These are phyloP conservation scores for Alternaria alternata DNA, from an alignment of 2,329 filamentous ascomycete genomes.

Conservation along the genomic window DNA sequence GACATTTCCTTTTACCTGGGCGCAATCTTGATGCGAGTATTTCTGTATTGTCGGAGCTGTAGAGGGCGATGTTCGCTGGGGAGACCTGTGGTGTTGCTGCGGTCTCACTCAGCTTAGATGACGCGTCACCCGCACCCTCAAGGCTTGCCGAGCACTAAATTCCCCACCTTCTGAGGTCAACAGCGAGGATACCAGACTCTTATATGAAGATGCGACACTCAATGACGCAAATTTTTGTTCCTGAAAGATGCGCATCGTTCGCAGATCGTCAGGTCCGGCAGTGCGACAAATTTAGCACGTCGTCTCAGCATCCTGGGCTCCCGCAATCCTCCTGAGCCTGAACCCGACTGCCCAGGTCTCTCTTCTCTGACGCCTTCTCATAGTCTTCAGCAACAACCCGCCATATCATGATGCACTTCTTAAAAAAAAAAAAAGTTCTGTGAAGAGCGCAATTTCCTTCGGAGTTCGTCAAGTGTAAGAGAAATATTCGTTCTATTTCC, in stretches of 20 bases:
- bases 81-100: neutral
- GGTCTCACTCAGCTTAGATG: slow-evolving; percentile 9
- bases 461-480: neutral
- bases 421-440: neutral
- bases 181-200: neutral
- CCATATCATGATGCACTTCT: neutral
- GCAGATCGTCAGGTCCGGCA: slow-evolving; percentile 3
- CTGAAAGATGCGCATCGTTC: slow-evolving; percentile 9
- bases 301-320: neutral
- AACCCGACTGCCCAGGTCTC: neutral
- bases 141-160: slow-evolving; percentile 9
- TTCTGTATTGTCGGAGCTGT: neutral
- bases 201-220: slow-evolving; percentile 12
- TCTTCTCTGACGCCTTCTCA: neutral
- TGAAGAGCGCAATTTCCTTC: neutral
- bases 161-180: neutral
- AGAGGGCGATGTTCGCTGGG: neutral
- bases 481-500: neutral
- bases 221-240: slow-evolving; percentile 7
- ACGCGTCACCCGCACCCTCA: slow-evolving; percentile 15
- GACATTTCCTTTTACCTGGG: neutral
- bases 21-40: slow-evolving; percentile 1
- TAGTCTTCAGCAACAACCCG: neutral
- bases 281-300: slow-evolving; percentile 3
- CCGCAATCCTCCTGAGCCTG: neutral